Evolutionary conservation across 1,284 basidiomycete genomes (phyloP).

Genomic region (Ganoderma boninense): DNA sequence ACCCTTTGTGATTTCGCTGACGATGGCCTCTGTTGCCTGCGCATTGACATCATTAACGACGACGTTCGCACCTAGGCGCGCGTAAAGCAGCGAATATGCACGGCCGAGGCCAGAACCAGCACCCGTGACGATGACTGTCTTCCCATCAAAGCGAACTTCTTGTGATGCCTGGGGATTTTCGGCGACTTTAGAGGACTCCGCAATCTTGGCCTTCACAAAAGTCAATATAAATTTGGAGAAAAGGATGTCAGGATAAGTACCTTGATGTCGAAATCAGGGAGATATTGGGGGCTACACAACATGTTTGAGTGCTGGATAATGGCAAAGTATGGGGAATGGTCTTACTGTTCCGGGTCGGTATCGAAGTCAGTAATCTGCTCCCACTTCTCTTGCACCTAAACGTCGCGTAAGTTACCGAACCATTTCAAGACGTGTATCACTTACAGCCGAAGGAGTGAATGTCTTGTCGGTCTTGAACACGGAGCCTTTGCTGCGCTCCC

Average conservation of each 20-base stretch:
- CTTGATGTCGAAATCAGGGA: slow-evolving; percentile 76
- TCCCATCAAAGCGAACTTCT: slow-evolving; percentile 84
- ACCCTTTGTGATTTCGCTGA: slow-evolving; percentile 88
- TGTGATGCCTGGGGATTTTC: slow-evolving; percentile 80
- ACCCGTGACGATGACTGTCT: slow-evolving; percentile 96
- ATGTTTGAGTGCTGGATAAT: not conserved
- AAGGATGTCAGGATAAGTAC: slow-evolving; percentile 46
- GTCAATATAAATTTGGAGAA: slow-evolving; percentile 11
- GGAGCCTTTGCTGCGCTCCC: slow-evolving; percentile 90
- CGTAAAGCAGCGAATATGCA: slow-evolving; percentile 93
- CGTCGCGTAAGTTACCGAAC: not conserved
- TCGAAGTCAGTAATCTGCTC: slow-evolving; percentile 82
- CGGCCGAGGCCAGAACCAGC: slow-evolving; percentile 94
- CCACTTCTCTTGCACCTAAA: slow-evolving; percentile 84
- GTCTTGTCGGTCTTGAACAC: slow-evolving; percentile 92
- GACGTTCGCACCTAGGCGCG: slow-evolving; percentile 92
- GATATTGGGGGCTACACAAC: slow-evolving; percentile 64
- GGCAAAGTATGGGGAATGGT: slow-evolving; percentile 4
- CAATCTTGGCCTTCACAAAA: slow-evolving; percentile 64
- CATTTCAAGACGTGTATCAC: slow-evolving; percentile 31
- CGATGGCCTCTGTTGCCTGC: slow-evolving; percentile 85
- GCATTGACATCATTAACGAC: slow-evolving; percentile 96
- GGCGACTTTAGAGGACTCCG: slow-evolving; percentile 72
- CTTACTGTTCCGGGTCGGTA: slow-evolving; percentile 77
- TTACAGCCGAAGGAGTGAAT: slow-evolving; percentile 94